Evolutionary conservation across 2,329 filamentous ascomycete genomes (phyloP), one percentile per base, ranked within the genome.

Genomic region (Lachnellula occidentalis): DNA sequence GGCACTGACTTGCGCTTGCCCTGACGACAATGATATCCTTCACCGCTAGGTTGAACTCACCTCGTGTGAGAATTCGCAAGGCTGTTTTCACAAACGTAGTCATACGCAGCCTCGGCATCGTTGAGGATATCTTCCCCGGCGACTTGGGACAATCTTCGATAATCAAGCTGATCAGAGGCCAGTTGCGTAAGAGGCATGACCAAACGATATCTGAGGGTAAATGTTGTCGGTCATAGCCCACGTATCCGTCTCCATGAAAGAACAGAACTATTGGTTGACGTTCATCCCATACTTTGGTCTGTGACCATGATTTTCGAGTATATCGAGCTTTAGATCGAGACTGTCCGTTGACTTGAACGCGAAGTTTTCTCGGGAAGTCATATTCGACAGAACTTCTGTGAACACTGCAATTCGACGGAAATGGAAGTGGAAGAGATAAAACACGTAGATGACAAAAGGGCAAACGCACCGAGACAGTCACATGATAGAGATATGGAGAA

Each of bases 181-280:
- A 57, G 22, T 45, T 37, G 12, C 55, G 39, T 34, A 39, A 50
- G 8, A 57, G 39, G 15, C 48, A 45, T 19, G 48, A 54, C 46
- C 55, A 48, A 1, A 57, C 42, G n/a, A 57, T 36, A 37, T 54
- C 45, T 39, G 48, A 31, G 4, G 51, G 48, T 15, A 57, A 11
- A 48, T 48, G 24, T 19, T 34, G 19, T 8, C 51, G 51, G 37
- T 57, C 49, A 27, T 43, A 50, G 5, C 37, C 43, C 3, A 57
- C 51, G 14, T 54, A 51, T 14, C 48, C 55, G 11, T 52, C 52
- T n/a, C 51, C 48, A 27, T 57, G 51, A 22, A 57, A 54, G 41
- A 50, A 57, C 4, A 57, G 17, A n/a, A 57, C 14, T 9, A 53
- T 45, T 19, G 55, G 55, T 19, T 42, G 46, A 5, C 21, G 39